Evolutionary conservation across 2,329 filamentous ascomycete species (phyloP), one percentile per base, ranked within the genome.

Genomic region (Clarireedia paspali): DNA sequence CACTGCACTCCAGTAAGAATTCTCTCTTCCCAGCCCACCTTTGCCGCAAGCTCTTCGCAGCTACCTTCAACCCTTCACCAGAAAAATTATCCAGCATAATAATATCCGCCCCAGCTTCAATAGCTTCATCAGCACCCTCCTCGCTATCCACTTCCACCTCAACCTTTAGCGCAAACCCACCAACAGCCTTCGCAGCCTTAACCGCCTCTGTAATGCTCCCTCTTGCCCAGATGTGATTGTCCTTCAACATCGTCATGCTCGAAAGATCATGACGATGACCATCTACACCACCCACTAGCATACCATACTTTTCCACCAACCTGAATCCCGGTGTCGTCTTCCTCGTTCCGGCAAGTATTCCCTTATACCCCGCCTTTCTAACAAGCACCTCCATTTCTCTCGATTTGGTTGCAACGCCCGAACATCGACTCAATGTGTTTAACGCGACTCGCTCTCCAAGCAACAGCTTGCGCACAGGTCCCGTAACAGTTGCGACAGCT

Each of bases 41-140:
- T 67, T 87, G 78, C 74, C 92, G 95, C 61, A 99, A 70, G 63
- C 80, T 84, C 68, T 73, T 79, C 14, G 92, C 89, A 0, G 90
- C 90, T 7, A 79, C 72, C 69, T 84, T 85, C 60, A 96, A 85
- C 0, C 85, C 89, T 1, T 89, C 85, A 0, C 87, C 84, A 0
- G 83, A 85, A 68, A 97, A 99, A 71, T 99, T 99, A 70, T 99
- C 94, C 58, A 99, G 75, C 94, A 99, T 99, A 59, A 99, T 85
- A 20, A 99, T 85, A 70, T 99, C 92, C 0, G 94, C 94, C 0
- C 94, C 94, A 0, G 92, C 92, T 3, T 76, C 82, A 65, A 96
- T 91, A 0, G 94, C 94, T 73, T 95, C 90, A 70, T 96, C 85
- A 0, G 94, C 94, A 74, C 96, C 91, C 45, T 79, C 84, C 72